phyloP scores from a whole-genome alignment of 2,329 filamentous ascomycete genomes.

The Ceratocystis smalleyi region DNA sequence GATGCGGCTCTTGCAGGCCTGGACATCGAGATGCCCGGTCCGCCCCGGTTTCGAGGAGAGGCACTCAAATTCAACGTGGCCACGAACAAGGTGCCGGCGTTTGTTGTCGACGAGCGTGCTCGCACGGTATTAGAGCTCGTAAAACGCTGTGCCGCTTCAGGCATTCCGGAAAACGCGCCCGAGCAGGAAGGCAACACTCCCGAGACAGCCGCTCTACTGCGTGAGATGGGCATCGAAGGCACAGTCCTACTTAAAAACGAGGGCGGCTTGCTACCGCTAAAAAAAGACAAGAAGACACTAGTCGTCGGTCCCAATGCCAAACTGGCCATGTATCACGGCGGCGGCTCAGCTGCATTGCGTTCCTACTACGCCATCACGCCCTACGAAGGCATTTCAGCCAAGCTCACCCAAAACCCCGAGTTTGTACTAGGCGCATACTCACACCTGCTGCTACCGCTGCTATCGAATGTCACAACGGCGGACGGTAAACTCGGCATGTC shows the following conservation, averaged over 20 bases:
- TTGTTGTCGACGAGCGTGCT: slow-evolving; percentile 42
- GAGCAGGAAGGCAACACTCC: slow-evolving; percentile 42
- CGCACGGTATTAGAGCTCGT: slow-evolving; percentile 43
- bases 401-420: slow-evolving; percentile 29
- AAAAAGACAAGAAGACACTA: slow-evolving; percentile 45
- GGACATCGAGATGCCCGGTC: slow-evolving; percentile 46
- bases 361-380: slow-evolving; percentile 57
- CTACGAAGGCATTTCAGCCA: slow-evolving; percentile 50
- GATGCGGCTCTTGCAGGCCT: slow-evolving; percentile 36
- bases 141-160: slow-evolving; percentile 38
- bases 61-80: slow-evolving; percentile 36
- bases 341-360: slow-evolving; percentile 45
- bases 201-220: slow-evolving; percentile 47
- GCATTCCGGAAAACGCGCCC: slow-evolving; percentile 38
- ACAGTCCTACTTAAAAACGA: slow-evolving; percentile 64
- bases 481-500: slow-evolving; percentile 42
- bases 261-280: slow-evolving; percentile 44
- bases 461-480: slow-evolving; percentile 37
- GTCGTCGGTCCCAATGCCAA: slow-evolving; percentile 44
- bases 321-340: slow-evolving; percentile 43
- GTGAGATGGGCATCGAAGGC: slow-evolving; percentile 50
- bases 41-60: slow-evolving; percentile 36
- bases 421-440: slow-evolving; percentile 49
- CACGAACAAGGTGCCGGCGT: slow-evolving; percentile 40
- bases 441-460: slow-evolving; percentile 46